Conservation (phyloP, 2,329 filamentous ascomycete genomes). For the Pleurostoma richardsiae region DNA sequence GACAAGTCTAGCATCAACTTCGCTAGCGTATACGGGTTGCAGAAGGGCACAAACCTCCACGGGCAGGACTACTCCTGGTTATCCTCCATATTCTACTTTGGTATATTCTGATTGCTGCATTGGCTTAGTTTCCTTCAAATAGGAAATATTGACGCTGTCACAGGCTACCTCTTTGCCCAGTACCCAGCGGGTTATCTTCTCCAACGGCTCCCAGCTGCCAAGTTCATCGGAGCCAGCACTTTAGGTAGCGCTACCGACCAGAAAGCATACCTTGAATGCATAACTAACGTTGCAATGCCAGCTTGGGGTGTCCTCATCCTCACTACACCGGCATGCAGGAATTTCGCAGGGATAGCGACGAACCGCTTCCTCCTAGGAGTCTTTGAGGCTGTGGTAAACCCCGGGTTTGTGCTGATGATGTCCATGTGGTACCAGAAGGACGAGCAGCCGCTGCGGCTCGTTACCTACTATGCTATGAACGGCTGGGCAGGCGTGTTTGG, state of each 20-base stretch:
- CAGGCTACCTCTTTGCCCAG: constrained; percentile 33
- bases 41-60: not conserved
- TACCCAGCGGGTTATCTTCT: constrained; percentile 36
- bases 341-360: constrained; percentile 45
- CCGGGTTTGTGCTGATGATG: constrained; percentile 49
- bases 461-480: constrained; percentile 49
- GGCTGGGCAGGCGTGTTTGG: constrained; percentile 57
- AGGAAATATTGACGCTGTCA: too few species aligned
- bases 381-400: constrained; percentile 50
- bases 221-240: constrained; percentile 34
- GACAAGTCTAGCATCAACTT: not conserved
- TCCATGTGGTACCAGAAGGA: constrained; percentile 41
- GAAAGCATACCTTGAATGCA: not conserved
- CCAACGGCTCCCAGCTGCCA: constrained; percentile 37
- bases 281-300: not conserved
- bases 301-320: constrained; percentile 40
- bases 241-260: constrained; percentile 14
- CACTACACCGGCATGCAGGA: constrained; percentile 42
- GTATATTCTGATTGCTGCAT: too few species aligned
- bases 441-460: constrained; percentile 43
- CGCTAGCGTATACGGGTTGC: not conserved
- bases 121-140: too few species aligned
- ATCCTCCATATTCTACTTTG: constrained; percentile 5
- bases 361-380: constrained; percentile 49
- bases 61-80: not conserved